Conservation (phyloP, 1,284 basidiomycete genomes). For the Leccinum colubrinum region DNA sequence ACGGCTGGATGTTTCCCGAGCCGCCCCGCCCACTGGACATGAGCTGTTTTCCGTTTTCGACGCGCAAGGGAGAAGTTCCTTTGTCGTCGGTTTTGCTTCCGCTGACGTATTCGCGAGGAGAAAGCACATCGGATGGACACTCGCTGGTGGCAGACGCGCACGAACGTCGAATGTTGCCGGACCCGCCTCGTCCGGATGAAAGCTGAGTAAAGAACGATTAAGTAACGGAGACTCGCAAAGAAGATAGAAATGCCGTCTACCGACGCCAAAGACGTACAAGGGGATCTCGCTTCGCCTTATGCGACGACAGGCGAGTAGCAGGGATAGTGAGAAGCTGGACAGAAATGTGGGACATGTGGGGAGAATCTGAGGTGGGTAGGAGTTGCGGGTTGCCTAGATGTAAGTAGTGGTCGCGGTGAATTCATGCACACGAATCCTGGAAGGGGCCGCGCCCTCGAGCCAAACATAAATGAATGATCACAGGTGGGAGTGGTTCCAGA, state of each 20-base stretch:
- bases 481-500: slow-evolving; percentile 6
- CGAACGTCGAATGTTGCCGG: slow-evolving; percentile 58
- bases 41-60: slow-evolving; percentile 30
- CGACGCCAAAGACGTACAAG: slow-evolving; percentile 30
- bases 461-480: slow-evolving; percentile 21
- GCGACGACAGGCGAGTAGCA: slow-evolving; percentile 17
- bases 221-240: background rate
- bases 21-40: slow-evolving; percentile 74
- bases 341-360: slow-evolving; percentile 13
- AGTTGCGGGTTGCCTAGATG: background rate
- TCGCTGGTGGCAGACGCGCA: slow-evolving; percentile 36
- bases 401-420: background rate
- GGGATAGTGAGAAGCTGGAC: background rate
- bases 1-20: slow-evolving; percentile 72
- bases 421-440: background rate
- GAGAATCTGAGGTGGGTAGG: background rate
- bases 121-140: slow-evolving; percentile 31
- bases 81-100: slow-evolving; percentile 22
- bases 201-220: slow-evolving; percentile 30
- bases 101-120: background rate
- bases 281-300: slow-evolving; percentile 34
- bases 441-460: background rate
- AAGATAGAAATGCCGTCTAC: background rate
- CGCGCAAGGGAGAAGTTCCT: slow-evolving; percentile 16
- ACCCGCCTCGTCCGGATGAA: slow-evolving; percentile 65